phyloP scores from a whole-genome alignment of 192 early-diverging fungal species.

The Allomyces arbusculus region DNA sequence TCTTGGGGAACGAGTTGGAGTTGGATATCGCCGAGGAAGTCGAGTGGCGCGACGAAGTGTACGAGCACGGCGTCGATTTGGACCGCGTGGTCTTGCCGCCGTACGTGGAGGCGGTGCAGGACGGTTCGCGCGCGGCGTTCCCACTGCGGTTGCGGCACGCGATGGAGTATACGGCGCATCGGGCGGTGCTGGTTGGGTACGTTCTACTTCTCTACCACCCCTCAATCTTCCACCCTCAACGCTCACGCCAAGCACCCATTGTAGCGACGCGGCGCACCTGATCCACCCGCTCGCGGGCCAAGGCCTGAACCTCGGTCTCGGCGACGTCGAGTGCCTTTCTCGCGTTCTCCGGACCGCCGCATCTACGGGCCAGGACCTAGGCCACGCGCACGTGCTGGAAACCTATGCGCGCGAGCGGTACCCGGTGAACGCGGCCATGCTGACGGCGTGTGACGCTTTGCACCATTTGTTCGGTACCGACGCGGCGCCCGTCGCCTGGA shows the following conservation, averaged over 20 bases:
- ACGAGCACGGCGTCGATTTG: conserved; percentile 5
- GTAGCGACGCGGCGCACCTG: conserved; percentile 87
- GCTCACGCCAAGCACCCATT: too few relatives aligned
- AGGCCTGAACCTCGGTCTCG: conserved; percentile 82
- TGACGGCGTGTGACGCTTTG: conserved; percentile 59
- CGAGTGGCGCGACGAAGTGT: conserved; percentile 42
- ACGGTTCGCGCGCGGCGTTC: conserved; percentile 53
- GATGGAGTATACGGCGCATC: conserved; percentile 46
- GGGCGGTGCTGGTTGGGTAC: conserved; percentile 73
- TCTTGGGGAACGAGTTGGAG: conserved; percentile 29
- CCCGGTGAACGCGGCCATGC: conserved; percentile 59
- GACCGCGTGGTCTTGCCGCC: conserved; percentile 26
- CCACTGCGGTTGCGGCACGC: conserved; percentile 68
- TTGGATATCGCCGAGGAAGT: conserved; percentile 36
- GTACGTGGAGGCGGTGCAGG: conserved; percentile 32
- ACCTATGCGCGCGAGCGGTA: conserved; percentile 71
- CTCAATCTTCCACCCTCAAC: too few relatives aligned
- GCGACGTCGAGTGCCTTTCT: conserved; percentile 55
- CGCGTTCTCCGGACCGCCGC: conserved; percentile 40
- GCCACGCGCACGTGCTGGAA: conserved; percentile 46
- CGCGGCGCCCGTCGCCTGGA: conserved; percentile 32
- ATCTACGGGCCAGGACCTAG: conserved; percentile 60
- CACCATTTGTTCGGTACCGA: conserved; percentile 57
- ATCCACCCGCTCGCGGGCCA: conserved; percentile 93
- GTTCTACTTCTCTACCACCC: too few relatives aligned